Evolutionary conservation across 2,329 filamentous ascomycete genomes (phyloP), one percentile per base, ranked within the genome.

Genomic region (Claviceps sp.): DNA sequence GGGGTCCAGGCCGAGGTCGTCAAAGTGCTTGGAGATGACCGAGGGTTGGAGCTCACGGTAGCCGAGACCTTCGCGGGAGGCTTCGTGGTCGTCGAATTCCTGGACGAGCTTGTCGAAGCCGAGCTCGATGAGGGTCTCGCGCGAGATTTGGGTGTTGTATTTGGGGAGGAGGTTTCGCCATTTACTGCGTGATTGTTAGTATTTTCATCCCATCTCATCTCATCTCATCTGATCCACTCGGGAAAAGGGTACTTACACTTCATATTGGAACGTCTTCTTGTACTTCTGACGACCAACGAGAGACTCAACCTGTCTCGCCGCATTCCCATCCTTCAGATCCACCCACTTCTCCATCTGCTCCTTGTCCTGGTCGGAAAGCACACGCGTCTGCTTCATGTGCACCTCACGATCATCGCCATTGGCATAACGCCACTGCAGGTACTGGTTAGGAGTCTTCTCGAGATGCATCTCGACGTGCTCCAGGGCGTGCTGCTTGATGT

Each of bases 391-490:
- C 79, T 98, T 98, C 81, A 98, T 82, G 69, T 94, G 80, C 42
- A 97, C 91, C 68, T 98, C 93, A 49, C 93, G 88, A 62, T 98
- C 93, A 61, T 97, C 93, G 64, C 93, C 93, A 64, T 97, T 89
- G 62, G 88, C 88, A 66, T 97, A 98, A 62, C 93, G 87, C 93
- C 93, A 98, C 71, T 97, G 93, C 37, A 98, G 79, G 65, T 98
- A 98, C 71, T 98, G 93, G 68, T 95, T 97, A 42, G 93, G 93
- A 0, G 93, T 98, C 81, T 98, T 98, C 71, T 98, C 93, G 60
- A 97, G 76, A 65, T 98, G 93, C 91, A 96, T 95, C 72, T 98
- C 91, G 11, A 98, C 93, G 80, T 98, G 93, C 76, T 98, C 93
- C 13, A 98, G 78, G 45, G 93, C 93, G 70, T 98, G 93, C 74